phyloP scores from a whole-genome alignment of 257 asterid species.

The Anisodus tanguticus region DNA sequence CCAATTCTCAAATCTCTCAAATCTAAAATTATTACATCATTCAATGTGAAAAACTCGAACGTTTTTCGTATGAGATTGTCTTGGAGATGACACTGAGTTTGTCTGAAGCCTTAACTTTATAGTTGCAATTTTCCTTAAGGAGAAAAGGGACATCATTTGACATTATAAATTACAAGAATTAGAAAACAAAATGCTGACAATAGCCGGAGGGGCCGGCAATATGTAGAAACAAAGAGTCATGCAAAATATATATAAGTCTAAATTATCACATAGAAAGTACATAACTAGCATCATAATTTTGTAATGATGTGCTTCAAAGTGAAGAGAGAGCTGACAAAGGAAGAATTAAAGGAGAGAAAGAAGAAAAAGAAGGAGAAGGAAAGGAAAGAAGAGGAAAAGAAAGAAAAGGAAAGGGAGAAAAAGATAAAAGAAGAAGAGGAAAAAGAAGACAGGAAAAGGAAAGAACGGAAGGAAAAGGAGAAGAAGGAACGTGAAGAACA shows the following conservation, averaged over 20 bases:
- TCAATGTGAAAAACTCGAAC: conserved; percentile 11
- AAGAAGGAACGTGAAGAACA: neutral
- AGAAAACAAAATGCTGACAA: neutral
- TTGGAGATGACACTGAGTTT: neutral
- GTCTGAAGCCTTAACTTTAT: neutral
- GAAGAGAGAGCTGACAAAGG: conserved; percentile 31
- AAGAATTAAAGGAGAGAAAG: conserved; percentile 35
- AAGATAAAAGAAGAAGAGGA: neutral
- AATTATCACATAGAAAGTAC: neutral
- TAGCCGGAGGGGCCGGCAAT: conserved; percentile 25
- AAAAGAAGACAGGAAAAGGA: neutral
- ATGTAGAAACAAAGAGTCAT: neutral
- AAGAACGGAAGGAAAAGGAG: neutral
- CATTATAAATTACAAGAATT: neutral
- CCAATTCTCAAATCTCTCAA: too few species aligned
- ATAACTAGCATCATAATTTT: neutral
- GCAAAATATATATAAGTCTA: neutral
- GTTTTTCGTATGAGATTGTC: neutral
- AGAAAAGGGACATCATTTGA: neutral
- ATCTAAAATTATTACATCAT: neutral
- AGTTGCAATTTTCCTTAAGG: neutral
- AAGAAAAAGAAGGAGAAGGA: conserved; percentile 29
- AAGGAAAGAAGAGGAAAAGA: neutral
- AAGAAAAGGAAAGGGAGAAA: conserved; percentile 13
- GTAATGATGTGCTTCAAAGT: conserved; percentile 33